Evolutionary conservation across 176 grass and related monocot species (phyloP).

Genomic region (Cymbopogon citratus): DNA sequence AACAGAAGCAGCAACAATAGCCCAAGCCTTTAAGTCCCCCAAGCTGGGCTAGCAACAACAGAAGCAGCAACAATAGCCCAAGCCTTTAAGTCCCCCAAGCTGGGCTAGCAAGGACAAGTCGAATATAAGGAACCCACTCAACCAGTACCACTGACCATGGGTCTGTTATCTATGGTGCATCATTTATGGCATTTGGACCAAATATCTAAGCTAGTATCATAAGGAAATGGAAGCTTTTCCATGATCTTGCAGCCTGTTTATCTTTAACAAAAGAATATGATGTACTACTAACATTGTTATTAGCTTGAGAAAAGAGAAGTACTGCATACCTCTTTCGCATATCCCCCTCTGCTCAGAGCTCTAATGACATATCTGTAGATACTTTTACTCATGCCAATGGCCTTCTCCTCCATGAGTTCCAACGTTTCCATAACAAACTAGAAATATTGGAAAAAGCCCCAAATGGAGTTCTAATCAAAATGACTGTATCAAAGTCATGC

Average conservation of each 20-base stretch:
- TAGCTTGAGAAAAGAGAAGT: slow-evolving; percentile 18
- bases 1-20: not conserved
- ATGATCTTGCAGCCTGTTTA: not conserved
- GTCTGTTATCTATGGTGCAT: not conserved
- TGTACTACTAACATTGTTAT: not conserved
- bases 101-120: not conserved
- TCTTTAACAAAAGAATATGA: not conserved
- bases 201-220: not conserved
- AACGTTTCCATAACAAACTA: slow-evolving; percentile 79
- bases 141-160: not conserved
- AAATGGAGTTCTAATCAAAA: slow-evolving; percentile 27
- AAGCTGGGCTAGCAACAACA: not conserved
- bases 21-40: not conserved
- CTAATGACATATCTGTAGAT: slow-evolving; percentile 41
- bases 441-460: slow-evolving; percentile 31
- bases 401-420: slow-evolving; percentile 63
- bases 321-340: slow-evolving; percentile 53
- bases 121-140: not conserved
- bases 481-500: slow-evolving; percentile 22
- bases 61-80: not conserved
- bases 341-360: slow-evolving; percentile 64
- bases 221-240: slow-evolving; percentile 6
- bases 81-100: not conserved
- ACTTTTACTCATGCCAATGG: slow-evolving; percentile 40
- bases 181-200: not conserved